Evolutionary conservation across 192 early-diverging fungal genomes (phyloP).

Genomic region (Gorgonomyces haynaldii): DNA sequence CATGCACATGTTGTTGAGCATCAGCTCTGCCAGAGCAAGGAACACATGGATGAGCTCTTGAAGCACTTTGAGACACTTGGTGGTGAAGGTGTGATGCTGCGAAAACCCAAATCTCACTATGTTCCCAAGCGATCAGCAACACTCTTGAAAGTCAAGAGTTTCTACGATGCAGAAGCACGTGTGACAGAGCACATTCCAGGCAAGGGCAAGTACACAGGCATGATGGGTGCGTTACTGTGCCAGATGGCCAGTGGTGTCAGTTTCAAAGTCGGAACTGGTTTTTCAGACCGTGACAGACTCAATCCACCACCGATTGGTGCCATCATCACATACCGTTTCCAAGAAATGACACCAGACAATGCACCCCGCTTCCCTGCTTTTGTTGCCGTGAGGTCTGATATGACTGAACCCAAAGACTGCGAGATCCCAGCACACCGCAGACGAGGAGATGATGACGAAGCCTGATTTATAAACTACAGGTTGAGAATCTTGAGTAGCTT

Average conservation of each 20-base stretch:
- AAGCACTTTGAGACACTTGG: constrained; percentile 42
- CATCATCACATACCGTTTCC: constrained; percentile 37
- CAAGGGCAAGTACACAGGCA: constrained; percentile 33
- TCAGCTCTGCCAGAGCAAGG: constrained; percentile 20
- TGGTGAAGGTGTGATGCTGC: constrained; percentile 63
- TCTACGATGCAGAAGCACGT: constrained; percentile 61
- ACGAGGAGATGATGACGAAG: too few relatives aligned
- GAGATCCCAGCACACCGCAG: too few relatives aligned
- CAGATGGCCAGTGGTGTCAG: constrained; percentile 46
- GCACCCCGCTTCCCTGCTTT: constrained; percentile 33
- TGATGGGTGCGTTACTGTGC: constrained; percentile 39
- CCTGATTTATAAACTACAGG: too few relatives aligned
- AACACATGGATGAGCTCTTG: constrained; percentile 37
- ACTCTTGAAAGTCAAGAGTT: constrained; percentile 58
- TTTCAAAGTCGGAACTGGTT: constrained; percentile 59
- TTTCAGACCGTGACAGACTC: constrained; percentile 42
- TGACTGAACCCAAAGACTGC: constrained; percentile 19
- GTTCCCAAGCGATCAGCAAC: constrained; percentile 37
- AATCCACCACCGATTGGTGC: constrained; percentile 43
- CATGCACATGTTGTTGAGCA: constrained; percentile 36
- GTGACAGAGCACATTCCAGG: constrained; percentile 27
- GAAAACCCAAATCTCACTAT: constrained; percentile 26
- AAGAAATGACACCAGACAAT: constrained; percentile 30
- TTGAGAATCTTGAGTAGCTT: too few relatives aligned
- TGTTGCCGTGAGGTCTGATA: constrained; percentile 29